These are phyloP conservation scores for Hyphopichia buzzinii DNA, from an alignment of 1,139 yeast genomes.

Conservation along the genomic window DNA sequence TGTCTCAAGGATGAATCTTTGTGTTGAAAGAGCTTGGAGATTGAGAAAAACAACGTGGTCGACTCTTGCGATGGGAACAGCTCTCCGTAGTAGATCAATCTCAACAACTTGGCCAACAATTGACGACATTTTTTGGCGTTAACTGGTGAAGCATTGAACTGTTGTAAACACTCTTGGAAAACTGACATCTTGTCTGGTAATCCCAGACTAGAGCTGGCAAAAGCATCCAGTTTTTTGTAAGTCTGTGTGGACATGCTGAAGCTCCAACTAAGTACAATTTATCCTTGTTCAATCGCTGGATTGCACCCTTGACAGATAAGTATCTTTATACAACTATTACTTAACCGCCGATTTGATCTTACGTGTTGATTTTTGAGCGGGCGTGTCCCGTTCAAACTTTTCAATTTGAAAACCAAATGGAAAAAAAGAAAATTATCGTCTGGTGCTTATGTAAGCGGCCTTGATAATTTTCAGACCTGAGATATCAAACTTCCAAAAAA, in stretches of 20 bases:
- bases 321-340: too few species aligned
- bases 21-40: constrained; percentile 92
- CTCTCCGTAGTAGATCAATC: constrained; percentile 80
- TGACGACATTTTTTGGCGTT: constrained; percentile 84
- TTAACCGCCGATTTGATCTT: constrained; percentile 5
- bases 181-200: constrained; percentile 95
- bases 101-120: constrained; percentile 68
- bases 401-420: not conserved
- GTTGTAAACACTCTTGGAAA: constrained; percentile 91
- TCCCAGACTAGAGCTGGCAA: constrained; percentile 50
- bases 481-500: too few species aligned
- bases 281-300: not conserved
- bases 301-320: not conserved
- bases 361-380: constrained; percentile 12
- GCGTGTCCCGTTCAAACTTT: too few species aligned
- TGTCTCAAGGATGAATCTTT: constrained; percentile 89
- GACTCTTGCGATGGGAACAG: constrained; percentile 86
- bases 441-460: constrained; percentile 2
- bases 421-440: not conserved
- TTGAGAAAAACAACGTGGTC: constrained; percentile 87
- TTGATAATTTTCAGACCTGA: too few species aligned
- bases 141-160: constrained; percentile 89
- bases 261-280: not conserved
- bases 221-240: constrained; percentile 81
- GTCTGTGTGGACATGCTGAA: constrained; percentile 70